Base-by-base conservation (phyloP, 495 filamentous ascomycete species). In the Echria macrotheca region DNA sequence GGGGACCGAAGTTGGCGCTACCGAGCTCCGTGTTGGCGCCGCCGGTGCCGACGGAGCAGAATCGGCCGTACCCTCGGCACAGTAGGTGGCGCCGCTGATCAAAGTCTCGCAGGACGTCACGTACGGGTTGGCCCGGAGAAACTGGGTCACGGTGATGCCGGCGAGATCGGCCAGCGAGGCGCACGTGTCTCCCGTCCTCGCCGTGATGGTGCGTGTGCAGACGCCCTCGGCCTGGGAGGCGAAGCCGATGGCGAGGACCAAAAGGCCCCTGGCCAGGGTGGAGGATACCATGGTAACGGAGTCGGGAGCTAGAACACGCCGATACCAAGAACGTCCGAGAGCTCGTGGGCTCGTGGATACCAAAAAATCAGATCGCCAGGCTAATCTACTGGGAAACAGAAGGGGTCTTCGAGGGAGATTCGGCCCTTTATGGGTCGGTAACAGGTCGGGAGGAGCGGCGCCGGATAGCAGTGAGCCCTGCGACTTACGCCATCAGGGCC, bases 101-200 rank as follows among this genome's bases (percentile, higher is more conserved):
- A 65, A 58, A 3, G 46, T 17, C 0, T 51, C 54, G 51, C 63
- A 65, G 47, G 55, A 59, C n/a, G 45, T 49, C 2, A 65, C 50
- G 10, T 17, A 36, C 0, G 60, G 57, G 32, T 65, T 65, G 2
- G 55, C 57, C 21, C 51, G 44, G 12, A 65, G 45, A 31, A 65
- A 61, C 41, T 65, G 50, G 0, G 57, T 44, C 9, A 65, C 60
- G 2, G 60, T 54, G 36, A 65, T 59, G 5, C 60, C 63, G 4
- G 55, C 58, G 5, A 41, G 24, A 2, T 25, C 4, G 3, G 63
- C 55, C 1, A 65, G 39, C 0, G 45, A 48, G 4, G 63, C 60
- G 29, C 63, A 65, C 0, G 63, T 63, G 24, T 65, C 63, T 9
- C 60, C 60, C 9, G 32, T 19, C n/a, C 54, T 36, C 15, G 63